Percentiles rank a stretch among this genome's conserved stretches.
Conservation (phyloP, 208 protist species). For the Leishmania braziliensis region DNA sequence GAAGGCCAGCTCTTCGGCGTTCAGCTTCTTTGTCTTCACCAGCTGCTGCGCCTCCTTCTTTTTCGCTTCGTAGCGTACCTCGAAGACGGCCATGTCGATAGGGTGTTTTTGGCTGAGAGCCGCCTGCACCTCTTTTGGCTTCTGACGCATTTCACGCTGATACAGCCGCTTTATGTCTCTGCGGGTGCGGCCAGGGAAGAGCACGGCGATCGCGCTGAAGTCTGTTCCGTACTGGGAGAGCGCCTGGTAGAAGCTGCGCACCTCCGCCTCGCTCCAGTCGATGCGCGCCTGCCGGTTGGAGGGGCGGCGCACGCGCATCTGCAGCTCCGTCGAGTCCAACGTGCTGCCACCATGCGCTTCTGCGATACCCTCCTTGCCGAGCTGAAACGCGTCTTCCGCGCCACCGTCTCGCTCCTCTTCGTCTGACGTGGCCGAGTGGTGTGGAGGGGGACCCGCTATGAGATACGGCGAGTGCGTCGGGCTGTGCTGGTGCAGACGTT, state of each 20-base stretch:
- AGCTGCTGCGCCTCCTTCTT: constrained; percentile 31
- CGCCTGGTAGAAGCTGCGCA: constrained; percentile 74
- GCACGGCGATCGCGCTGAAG: constrained; percentile 83
- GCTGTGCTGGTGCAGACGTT: neutral
- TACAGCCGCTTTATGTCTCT: constrained; percentile 87
- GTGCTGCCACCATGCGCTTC: neutral
- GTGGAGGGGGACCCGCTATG: neutral
- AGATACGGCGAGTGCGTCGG: constrained; percentile 16
- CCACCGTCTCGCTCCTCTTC: constrained; percentile 16
- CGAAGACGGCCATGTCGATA: constrained; percentile 76
- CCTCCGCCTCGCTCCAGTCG: constrained; percentile 81
- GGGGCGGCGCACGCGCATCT: neutral
- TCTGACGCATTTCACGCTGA: constrained; percentile 68
- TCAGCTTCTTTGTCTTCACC: constrained; percentile 21
- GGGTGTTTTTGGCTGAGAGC: constrained; percentile 55
- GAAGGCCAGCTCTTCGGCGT: constrained; percentile 48
- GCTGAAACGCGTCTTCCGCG: constrained; percentile 1
- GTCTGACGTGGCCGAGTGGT: neutral
- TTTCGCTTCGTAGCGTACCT: constrained; percentile 45
- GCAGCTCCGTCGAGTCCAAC: neutral
- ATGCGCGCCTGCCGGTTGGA: constrained; percentile 30
- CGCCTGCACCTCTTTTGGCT: constrained; percentile 48
- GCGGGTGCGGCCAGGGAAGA: constrained; percentile 65
- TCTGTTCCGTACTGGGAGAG: constrained; percentile 91
- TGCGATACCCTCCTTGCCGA: neutral